Evolutionary conservation across 805 yeast species (phyloP).

Genomic region (Jamesozyma piceae): DNA sequence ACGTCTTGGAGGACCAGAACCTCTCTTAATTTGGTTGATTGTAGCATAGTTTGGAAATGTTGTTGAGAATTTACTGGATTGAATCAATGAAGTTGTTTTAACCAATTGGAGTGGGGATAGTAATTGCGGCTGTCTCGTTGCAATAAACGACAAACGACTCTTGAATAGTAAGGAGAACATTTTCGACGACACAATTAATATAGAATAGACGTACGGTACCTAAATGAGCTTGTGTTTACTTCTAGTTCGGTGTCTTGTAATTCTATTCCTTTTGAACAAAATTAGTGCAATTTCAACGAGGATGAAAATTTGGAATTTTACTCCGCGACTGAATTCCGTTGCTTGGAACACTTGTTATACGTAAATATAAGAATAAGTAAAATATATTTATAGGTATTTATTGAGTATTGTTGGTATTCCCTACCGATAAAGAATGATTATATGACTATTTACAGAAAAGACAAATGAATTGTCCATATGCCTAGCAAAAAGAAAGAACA

Average conservation of each 20-base stretch:
- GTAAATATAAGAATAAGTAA: too few species aligned
- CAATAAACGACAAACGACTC: not conserved
- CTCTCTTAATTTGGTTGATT: conserved; percentile 66
- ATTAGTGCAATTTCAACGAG: too few species aligned
- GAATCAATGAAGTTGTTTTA: not conserved
- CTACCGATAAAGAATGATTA: not conserved
- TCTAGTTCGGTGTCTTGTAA: too few species aligned
- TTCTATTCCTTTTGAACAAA: too few species aligned
- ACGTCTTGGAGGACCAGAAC: conserved; percentile 38
- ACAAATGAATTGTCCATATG: not conserved
- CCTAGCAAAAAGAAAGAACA: not conserved
- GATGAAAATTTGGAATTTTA: too few species aligned
- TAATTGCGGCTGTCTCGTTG: not conserved
- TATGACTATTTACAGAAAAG: not conserved
- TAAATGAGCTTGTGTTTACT: too few species aligned
- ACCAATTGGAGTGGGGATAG: not conserved
- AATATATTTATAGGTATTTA: too few species aligned
- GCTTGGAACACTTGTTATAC: too few species aligned
- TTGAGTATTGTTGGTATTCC: too few species aligned
- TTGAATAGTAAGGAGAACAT: not conserved
- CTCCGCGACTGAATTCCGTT: too few species aligned
- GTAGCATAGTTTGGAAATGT: conserved; percentile 41
- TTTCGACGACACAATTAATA: too few species aligned
- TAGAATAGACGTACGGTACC: too few species aligned
- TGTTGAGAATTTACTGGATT: conserved; percentile 6